Conservation (phyloP, 768 basidiomycete genomes). For the Podaxis sp. region DNA sequence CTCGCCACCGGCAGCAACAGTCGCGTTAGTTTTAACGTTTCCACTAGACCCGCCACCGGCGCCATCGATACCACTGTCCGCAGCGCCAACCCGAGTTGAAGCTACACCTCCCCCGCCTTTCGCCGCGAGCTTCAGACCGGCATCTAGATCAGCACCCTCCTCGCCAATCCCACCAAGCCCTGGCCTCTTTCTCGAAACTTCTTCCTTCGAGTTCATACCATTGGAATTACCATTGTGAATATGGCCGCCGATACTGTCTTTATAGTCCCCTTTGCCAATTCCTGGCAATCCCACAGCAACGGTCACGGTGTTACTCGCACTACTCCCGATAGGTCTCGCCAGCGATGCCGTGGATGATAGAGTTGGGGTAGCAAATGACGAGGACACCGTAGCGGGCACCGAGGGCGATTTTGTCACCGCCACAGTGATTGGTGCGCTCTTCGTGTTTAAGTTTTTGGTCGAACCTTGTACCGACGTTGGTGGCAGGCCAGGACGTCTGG, state of each 20-base stretch:
- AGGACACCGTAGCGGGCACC: constrained; percentile 67
- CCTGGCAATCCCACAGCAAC: constrained; percentile 7
- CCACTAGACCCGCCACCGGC: neutral
- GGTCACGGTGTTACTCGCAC: constrained; percentile 5
- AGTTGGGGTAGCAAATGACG: constrained; percentile 71
- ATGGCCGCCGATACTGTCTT: neutral
- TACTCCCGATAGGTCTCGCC: constrained; percentile 42
- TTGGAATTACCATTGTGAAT: neutral
- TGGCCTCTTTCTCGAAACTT: neutral
- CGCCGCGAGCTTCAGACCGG: neutral
- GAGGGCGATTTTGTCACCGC: constrained; percentile 54
- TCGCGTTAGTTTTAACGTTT: constrained; percentile 5
- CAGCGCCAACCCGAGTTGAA: neutral
- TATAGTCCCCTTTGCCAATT: constrained; percentile 1
- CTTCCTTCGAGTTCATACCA: constrained; percentile 1
- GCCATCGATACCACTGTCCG: neutral
- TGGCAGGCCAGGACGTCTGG: neutral
- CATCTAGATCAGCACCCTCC: neutral
- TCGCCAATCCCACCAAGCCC: constrained; percentile 12
- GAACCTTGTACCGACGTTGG: neutral
- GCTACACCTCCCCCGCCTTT: neutral
- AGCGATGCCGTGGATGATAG: constrained; percentile 78
- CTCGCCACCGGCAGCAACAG: neutral
- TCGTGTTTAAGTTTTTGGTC: constrained; percentile 14
- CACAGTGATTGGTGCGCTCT: constrained; percentile 32